phyloP scores from a whole-genome alignment of 768 basidiomycete genomes.

The Leccinum aurantiacum region DNA sequence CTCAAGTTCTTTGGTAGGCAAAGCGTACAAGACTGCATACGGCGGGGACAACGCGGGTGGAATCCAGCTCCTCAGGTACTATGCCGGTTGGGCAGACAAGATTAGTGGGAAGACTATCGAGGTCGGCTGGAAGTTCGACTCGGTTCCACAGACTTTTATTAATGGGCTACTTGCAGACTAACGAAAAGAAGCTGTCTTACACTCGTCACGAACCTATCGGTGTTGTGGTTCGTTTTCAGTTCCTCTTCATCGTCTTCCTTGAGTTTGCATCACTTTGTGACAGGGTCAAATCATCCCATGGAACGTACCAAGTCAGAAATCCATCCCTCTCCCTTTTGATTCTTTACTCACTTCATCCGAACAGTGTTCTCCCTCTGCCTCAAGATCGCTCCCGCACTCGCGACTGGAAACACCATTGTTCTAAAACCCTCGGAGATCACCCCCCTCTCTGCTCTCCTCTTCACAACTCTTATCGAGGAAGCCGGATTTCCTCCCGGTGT shows the following conservation, averaged over 20 bases:
- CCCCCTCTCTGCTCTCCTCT: slow-evolving; percentile 10
- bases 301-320: slow-evolving; percentile 9
- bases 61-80: slow-evolving; percentile 7
- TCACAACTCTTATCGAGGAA: slow-evolving; percentile 5
- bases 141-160: background rate
- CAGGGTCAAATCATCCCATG: slow-evolving; percentile 16
- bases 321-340: background rate
- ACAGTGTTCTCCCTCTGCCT: slow-evolving; percentile 11
- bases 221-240: slow-evolving; percentile 9
- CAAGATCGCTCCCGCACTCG: slow-evolving; percentile 12
- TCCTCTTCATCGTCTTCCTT: background rate
- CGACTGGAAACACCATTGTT: slow-evolving; percentile 11
- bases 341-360: background rate
- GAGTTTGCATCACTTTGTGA: background rate
- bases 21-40: slow-evolving; percentile 6
- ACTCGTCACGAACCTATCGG: slow-evolving; percentile 14
- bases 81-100: slow-evolving; percentile 16
- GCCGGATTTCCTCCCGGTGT: slow-evolving; percentile 13
- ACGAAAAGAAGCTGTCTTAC: slow-evolving; percentile 6
- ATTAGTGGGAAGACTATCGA: slow-evolving; percentile 10
- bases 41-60: background rate
- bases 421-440: slow-evolving; percentile 15
- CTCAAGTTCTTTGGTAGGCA: background rate
- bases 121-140: background rate
- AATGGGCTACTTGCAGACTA: background rate